phyloP scores from a whole-genome alignment of 164 flowering plant species.

The Umbilicus rupestris region DNA sequence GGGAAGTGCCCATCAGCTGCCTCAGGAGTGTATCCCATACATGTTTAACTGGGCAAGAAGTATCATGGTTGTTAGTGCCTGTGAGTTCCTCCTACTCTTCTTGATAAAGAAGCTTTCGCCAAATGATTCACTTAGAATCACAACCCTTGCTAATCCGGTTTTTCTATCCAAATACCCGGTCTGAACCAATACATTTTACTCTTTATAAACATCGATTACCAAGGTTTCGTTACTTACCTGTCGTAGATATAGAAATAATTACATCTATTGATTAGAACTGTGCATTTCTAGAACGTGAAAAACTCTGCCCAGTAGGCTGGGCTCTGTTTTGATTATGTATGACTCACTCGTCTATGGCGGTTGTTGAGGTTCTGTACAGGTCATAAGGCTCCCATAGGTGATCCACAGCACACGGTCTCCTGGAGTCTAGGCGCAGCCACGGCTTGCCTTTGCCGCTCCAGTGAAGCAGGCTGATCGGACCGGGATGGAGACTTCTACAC shows the following conservation, averaged over 20 bases:
- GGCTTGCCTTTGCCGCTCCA: slow-evolving; percentile 73
- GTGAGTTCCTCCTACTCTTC: no score
- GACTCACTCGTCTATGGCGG: slow-evolving; percentile 22
- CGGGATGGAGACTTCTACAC: slow-evolving; percentile 50
- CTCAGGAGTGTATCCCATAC: slow-evolving; percentile 15
- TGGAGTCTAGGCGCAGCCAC: slow-evolving; percentile 46
- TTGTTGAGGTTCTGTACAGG: slow-evolving; percentile 32
- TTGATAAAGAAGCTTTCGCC: no score
- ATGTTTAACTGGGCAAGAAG: slow-evolving; percentile 3
- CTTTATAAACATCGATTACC: no score
- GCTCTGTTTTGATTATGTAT: no score
- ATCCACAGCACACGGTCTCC: slow-evolving; percentile 44
- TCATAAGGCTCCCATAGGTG: slow-evolving; percentile 57
- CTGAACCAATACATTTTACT: no score
- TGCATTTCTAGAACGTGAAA: neutral
- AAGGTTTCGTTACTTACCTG: no score
- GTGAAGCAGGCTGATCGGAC: slow-evolving; percentile 54
- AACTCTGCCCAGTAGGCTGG: no score
- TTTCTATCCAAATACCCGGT: no score
- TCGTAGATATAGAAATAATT: slow-evolving; percentile 1
- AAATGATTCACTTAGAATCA: no score
- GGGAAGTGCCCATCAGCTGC: slow-evolving; percentile 85
- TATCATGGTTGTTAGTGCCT: neutral
- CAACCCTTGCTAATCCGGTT: no score
- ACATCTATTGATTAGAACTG: neutral